Conservation (phyloP, 1,139 yeast genomes). For the Pneumocystis sp. region DNA sequence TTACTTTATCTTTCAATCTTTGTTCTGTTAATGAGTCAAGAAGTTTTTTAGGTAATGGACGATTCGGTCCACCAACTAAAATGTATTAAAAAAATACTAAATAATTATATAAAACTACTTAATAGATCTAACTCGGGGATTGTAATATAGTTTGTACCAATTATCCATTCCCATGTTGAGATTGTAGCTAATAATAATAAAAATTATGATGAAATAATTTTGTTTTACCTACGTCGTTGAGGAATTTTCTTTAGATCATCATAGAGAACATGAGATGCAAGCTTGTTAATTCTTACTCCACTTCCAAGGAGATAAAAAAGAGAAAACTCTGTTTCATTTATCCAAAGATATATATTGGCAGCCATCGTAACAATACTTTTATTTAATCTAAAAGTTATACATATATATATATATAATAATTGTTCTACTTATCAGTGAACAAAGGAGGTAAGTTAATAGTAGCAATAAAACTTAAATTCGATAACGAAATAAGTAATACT, state of each 20-base stretch:
- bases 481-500: background rate
- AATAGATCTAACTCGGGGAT: slow-evolving; percentile 37
- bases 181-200: slow-evolving; percentile 72
- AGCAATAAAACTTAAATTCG: background rate
- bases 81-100: slow-evolving; percentile 1
- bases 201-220: slow-evolving; percentile 20
- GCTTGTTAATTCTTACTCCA: slow-evolving; percentile 21
- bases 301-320: slow-evolving; percentile 33
- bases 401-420: background rate
- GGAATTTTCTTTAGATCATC: background rate
- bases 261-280: background rate
- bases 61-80: slow-evolving; percentile 14
- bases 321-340: slow-evolving; percentile 42
- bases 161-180: slow-evolving; percentile 74
- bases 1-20: slow-evolving; percentile 17
- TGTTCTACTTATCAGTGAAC: background rate
- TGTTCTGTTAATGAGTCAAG: slow-evolving; percentile 19
- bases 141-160: slow-evolving; percentile 50
- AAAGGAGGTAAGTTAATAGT: background rate
- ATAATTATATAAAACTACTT: slow-evolving; percentile 1
- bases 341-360: slow-evolving; percentile 60
- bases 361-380: slow-evolving; percentile 32
- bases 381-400: slow-evolving; percentile 19
- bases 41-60: slow-evolving; percentile 14
- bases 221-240: slow-evolving; percentile 16